Conservation (phyloP, 768 basidiomycete species). For the Mycena latifolia region DNA sequence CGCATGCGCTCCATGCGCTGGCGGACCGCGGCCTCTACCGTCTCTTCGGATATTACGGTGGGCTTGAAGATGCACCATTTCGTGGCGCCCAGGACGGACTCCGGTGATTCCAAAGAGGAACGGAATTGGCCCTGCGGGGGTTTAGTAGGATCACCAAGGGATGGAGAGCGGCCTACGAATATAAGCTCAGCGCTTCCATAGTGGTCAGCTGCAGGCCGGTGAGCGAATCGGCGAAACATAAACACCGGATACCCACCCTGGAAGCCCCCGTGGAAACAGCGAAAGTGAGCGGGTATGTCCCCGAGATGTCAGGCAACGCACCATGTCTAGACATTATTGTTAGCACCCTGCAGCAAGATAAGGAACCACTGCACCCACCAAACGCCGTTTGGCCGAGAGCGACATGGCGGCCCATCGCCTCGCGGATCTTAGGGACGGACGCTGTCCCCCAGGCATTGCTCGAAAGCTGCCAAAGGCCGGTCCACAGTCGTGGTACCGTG, state of each 20-base stretch:
- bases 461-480: conserved; percentile 35
- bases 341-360: neutral
- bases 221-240: neutral
- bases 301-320: conserved; percentile 37
- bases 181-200: conserved; percentile 89
- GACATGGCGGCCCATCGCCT: conserved; percentile 32
- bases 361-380: conserved; percentile 49
- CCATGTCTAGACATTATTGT: conserved; percentile 62
- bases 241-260: conserved; percentile 44
- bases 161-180: conserved; percentile 64
- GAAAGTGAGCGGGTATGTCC: neutral
- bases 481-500: conserved; percentile 31
- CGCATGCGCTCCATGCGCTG: conserved; percentile 82
- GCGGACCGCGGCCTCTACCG: conserved; percentile 72
- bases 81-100: conserved; percentile 76
- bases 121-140: conserved; percentile 75
- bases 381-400: conserved; percentile 71
- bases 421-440: conserved; percentile 30
- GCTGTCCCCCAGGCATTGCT: conserved; percentile 35
- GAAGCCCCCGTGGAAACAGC: neutral
- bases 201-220: conserved; percentile 74
- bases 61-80: conserved; percentile 88
- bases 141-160: neutral
- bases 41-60: conserved; percentile 60
- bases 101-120: conserved; percentile 53